phyloP scores from a whole-genome alignment of 148 eudicot species.

The Bassia scoparia region DNA sequence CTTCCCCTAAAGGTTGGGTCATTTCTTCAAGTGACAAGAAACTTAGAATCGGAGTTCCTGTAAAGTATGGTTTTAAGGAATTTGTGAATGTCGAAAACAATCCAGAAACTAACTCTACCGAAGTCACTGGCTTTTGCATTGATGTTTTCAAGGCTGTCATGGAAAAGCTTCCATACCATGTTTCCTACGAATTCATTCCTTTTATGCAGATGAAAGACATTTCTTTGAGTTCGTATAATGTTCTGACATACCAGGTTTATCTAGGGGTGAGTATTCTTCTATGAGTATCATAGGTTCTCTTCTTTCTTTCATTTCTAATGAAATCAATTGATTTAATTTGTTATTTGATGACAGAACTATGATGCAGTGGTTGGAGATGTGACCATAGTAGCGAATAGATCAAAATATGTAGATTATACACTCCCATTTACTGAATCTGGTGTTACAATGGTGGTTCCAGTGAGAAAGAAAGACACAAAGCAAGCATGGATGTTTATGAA shows the following conservation, averaged over 20 bases:
- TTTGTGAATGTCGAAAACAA: conserved; percentile 31
- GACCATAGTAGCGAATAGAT: conserved; percentile 43
- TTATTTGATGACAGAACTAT: conserved; percentile 27
- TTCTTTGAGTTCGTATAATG: conserved; percentile 33
- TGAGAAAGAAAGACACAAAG: conserved; percentile 3
- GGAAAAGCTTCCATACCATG: conserved; percentile 32
- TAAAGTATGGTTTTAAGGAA: conserved; percentile 29
- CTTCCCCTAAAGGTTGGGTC: conserved; percentile 37
- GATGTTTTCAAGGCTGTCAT: conserved; percentile 45
- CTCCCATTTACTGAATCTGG: conserved; percentile 35
- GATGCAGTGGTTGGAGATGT: conserved; percentile 54
- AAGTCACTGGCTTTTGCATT: conserved; percentile 37
- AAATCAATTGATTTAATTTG: too few species aligned
- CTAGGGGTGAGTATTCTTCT: conserved; percentile 31
- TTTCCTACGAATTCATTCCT: conserved; percentile 39
- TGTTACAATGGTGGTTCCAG: conserved; percentile 25
- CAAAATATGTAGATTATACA: conserved; percentile 30
- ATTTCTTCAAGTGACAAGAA: conserved; percentile 27
- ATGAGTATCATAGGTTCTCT: not conserved
- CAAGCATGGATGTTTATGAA: conserved; percentile 30
- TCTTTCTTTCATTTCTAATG: not conserved
- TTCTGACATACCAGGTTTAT: conserved; percentile 35
- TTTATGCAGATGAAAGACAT: conserved; percentile 18
- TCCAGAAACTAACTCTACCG: conserved; percentile 17
- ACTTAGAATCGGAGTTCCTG: conserved; percentile 46